Base-by-base conservation (phyloP, 192 early-diverging fungal species). In the Lobosporangium transversale region DNA sequence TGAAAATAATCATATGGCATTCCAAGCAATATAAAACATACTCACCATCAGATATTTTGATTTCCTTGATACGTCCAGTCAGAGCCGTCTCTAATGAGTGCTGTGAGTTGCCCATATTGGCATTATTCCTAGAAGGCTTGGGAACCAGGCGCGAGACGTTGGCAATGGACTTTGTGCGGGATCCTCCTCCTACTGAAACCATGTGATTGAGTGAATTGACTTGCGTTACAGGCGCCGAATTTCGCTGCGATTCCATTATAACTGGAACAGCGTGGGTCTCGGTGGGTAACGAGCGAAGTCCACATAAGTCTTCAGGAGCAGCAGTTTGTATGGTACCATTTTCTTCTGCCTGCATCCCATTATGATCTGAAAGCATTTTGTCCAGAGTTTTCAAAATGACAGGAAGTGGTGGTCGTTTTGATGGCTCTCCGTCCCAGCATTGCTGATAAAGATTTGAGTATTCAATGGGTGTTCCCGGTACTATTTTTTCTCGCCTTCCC, bases 341-440 rank as follows among this genome's bases (percentile, higher is more conserved):
- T 30, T 56, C 59, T 12, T 55, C 68, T 20, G 61, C 50, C 3
- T 20, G 49, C 3, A 47, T 42, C 2, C 27, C 42, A 18, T 54
- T 61, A 36, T 32, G 31, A 9, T 26, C 24, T 26, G 40, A 12
- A 4, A 74, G 62, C 56, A 74, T 52, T 11, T 20, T 31, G 40
- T 74, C 56, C 29, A 74, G 26, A 3, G 27, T 32, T 0, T 32
- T 44, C 52, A 75, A 47, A 43, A 75, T 65, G 14, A 33, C 17
- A 1, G 49, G 26, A 4, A 75, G 31, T 3, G 33, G 12, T 2
- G 81, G 81, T 15, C 81, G 53, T 5, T 53, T 65, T 10, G 24
- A 24, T n/a, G 81, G 81, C 26, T 83, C 67, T 7, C 53, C 71
- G 58, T 80, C 68, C 81, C 81, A 83, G 57, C 81, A 83, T 36